Evolutionary conservation across 495 filamentous ascomycete species (phyloP), one percentile per base, ranked within the genome.

Genomic region (Aspergillus steynii): DNA sequence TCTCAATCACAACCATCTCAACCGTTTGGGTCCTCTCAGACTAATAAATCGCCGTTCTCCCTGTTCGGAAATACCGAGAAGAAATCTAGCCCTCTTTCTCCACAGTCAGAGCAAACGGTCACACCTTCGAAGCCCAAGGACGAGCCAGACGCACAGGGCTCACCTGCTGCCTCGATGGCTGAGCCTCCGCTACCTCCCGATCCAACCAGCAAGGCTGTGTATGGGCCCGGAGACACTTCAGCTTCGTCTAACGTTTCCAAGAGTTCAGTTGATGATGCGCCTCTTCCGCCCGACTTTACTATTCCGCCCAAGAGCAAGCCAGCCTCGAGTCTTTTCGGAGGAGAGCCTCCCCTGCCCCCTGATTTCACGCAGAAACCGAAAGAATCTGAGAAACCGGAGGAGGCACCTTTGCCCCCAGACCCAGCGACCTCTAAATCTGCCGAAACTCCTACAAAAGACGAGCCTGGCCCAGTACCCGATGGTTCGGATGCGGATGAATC

Each of bases 141-240:
- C 26, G 60, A 49, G 26, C 53, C 61, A 34, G 64, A 64, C 32
- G 48, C 63, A 50, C 58, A 64, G 26, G 75, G 63, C 10, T 70
- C 69, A 2, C 68, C 71, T 50, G 57, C 57, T 12, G 58, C 61
- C 15, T 59, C 65, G 65, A 50, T 60, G 25, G 45, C 63, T 1
- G 84, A 88, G 65, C 69, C 82, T 14, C 90, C 92, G 55, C 72
- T 93, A 42, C 91, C 91, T 32, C 90, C 90, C n/a, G 88, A 93
- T 61, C 71, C 89, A 49, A 90, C 88, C 26, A 92, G 85, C 77
- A 88, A 87, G 76, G 78, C 80, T 61, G 77, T 68, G 50, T 91
- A 87, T 72, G 78, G 80, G 34, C 73, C 86, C 56, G 85, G 87
- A 29, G 88, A 91, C 56, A 87, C 88, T 29, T 89, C 89, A 6